These are phyloP conservation scores for Tricladium varicosporioides DNA, from an alignment of 2,329 filamentous ascomycete species.

Conservation along the genomic window DNA sequence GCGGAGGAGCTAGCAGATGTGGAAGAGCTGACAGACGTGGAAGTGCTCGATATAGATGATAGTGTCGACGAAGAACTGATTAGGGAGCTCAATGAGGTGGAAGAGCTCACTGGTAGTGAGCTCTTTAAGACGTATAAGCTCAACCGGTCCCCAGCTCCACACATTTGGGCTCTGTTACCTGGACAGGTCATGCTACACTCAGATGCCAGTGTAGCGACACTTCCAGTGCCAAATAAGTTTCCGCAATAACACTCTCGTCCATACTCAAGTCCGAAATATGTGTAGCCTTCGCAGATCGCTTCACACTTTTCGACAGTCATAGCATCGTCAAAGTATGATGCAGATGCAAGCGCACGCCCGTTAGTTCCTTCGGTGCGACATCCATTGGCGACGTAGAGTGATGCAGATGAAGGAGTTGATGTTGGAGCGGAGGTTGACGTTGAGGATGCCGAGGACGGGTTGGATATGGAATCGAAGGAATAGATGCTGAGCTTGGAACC, in stretches of 20 bases:
- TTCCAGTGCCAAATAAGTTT: constrained; percentile 13
- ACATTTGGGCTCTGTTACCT: background rate
- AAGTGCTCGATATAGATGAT: no score
- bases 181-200: background rate
- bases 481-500: background rate
- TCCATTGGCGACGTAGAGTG: background rate
- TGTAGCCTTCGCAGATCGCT: background rate
- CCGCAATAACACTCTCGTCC: constrained; percentile 32
- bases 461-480: background rate
- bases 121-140: no score
- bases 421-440: background rate
- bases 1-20: no score
- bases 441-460: background rate
- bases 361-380: background rate
- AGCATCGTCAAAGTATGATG: background rate
- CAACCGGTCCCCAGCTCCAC: background rate
- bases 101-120: no score
- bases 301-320: background rate
- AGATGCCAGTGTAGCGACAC: background rate
- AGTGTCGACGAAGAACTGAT: no score
- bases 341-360: background rate
- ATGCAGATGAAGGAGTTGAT: background rate
- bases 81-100: no score
- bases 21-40: no score
- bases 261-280: constrained; percentile 37